phyloP scores from a whole-genome alignment of 1,139 yeast species.

The Kodamaea suecica region DNA sequence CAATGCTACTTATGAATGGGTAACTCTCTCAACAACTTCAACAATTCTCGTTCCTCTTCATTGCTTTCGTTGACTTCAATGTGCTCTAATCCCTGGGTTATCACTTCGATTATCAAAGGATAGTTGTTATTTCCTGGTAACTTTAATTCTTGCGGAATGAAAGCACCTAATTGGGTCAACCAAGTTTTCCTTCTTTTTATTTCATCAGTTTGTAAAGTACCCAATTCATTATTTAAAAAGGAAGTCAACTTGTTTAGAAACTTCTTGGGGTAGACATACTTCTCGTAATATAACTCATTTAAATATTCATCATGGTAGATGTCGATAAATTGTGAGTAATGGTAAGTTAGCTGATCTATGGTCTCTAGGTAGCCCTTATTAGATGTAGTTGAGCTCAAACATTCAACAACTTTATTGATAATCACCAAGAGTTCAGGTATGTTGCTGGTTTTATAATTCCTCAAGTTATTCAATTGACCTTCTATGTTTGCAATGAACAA shows the following conservation, averaged over 20 bases:
- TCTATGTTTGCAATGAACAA: constrained; percentile 14
- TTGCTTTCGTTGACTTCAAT: constrained; percentile 21
- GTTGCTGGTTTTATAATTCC: constrained; percentile 23
- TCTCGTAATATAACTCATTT: constrained; percentile 40
- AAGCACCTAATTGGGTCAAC: constrained; percentile 41
- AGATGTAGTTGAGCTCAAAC: constrained; percentile 3
- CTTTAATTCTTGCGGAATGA: constrained; percentile 40
- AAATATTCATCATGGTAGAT: constrained; percentile 39
- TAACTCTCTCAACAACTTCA: constrained; percentile 19
- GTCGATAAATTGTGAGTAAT: constrained; percentile 35
- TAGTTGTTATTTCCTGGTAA: constrained; percentile 40
- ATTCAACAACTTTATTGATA: constrained; percentile 8
- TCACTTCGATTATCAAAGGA: constrained; percentile 41
- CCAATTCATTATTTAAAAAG: constrained; percentile 35
- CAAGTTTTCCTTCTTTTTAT: constrained; percentile 34
- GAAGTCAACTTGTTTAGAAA: constrained; percentile 31
- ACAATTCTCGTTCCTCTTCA: constrained; percentile 22
- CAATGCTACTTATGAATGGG: background rate
- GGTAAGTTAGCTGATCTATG: constrained; percentile 31
- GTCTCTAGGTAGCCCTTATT: constrained; percentile 14
- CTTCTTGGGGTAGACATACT: constrained; percentile 38
- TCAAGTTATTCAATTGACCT: constrained; percentile 19
- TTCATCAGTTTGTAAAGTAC: constrained; percentile 35
- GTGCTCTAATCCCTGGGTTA: constrained; percentile 43
- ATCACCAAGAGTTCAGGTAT: constrained; percentile 27